phyloP scores from a whole-genome alignment of 257 asterid genomes.

The Buddleja alternifolia region DNA sequence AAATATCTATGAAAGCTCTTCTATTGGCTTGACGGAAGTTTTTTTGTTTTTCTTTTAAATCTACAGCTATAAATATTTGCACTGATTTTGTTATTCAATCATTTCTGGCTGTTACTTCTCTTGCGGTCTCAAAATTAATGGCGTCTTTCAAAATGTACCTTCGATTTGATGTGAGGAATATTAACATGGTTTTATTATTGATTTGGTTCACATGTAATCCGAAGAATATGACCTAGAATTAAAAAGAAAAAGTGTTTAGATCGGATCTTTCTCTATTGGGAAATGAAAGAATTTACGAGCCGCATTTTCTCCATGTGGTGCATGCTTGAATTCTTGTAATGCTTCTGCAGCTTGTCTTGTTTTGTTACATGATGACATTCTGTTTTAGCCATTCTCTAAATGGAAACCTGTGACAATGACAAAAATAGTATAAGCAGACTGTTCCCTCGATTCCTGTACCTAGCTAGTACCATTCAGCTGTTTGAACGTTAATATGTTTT shows the following conservation, averaged over 20 bases:
- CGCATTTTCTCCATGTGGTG: conserved; percentile 10
- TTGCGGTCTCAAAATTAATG: conserved; percentile 13
- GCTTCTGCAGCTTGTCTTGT: conserved; percentile 21
- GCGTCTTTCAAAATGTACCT: conserved; percentile 5
- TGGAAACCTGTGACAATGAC: conserved; percentile 11
- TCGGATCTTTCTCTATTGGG: background rate
- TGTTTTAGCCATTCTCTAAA: background rate
- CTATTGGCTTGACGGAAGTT: background rate
- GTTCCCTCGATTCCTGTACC: background rate
- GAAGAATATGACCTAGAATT: background rate
- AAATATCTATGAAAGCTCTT: background rate
- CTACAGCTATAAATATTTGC: background rate
- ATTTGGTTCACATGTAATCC: background rate
- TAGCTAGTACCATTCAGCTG: background rate
- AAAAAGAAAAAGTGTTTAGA: background rate
- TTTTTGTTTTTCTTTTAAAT: background rate
- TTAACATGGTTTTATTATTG: conserved; percentile 2
- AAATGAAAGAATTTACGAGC: background rate
- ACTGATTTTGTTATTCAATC: background rate
- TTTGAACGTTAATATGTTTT: background rate
- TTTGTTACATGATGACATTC: background rate
- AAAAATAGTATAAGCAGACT: background rate
- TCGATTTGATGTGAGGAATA: background rate
- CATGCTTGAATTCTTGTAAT: conserved; percentile 14
- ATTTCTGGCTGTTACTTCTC: conserved; percentile 11